phyloP scores from a whole-genome alignment of 192 early-diverging fungal species.

The Rhizophlyctis rosea region DNA sequence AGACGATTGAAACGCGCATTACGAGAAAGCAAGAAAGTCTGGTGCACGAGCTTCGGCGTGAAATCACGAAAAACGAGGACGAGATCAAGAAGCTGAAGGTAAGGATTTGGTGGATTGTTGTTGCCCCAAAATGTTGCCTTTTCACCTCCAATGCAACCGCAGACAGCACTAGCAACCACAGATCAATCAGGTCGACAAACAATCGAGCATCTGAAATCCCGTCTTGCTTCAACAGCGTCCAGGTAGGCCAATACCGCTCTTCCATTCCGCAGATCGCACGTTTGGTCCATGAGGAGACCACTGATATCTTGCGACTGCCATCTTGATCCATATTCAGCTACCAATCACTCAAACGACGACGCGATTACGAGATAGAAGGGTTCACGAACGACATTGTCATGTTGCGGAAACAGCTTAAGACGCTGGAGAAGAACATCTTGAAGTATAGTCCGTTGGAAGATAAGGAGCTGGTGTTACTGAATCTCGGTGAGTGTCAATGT shows the following conservation, averaged over 20 bases:
- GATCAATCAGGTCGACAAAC: slow-evolving; percentile 30
- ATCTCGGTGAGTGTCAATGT: slow-evolving; percentile 33
- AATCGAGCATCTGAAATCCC: slow-evolving; percentile 19
- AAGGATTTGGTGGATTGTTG: neutral
- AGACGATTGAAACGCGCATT: slow-evolving; percentile 44
- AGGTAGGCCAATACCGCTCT: no score
- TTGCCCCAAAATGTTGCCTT: slow-evolving; percentile 8
- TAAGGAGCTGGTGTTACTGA: slow-evolving; percentile 48
- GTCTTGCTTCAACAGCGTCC: slow-evolving; percentile 26
- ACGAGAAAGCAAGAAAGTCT: slow-evolving; percentile 34
- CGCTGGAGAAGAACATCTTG: slow-evolving; percentile 52
- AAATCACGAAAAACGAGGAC: slow-evolving; percentile 34
- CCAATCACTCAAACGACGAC: slow-evolving; percentile 43
- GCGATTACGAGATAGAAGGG: slow-evolving; percentile 65
- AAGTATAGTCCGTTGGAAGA: slow-evolving; percentile 59
- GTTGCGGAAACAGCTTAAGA: slow-evolving; percentile 50
- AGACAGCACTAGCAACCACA: slow-evolving; percentile 23
- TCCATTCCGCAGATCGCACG: no score
- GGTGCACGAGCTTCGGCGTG: slow-evolving; percentile 32
- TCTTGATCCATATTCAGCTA: slow-evolving; percentile 51
- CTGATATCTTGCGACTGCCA: neutral
- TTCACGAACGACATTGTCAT: slow-evolving; percentile 62
- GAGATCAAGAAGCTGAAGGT: slow-evolving; percentile 32
- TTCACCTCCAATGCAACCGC: slow-evolving; percentile 19
- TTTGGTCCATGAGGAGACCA: no score